Evolutionary conservation across 306 rosid species (phyloP), one percentile per base, ranked within the genome.

Genomic region (Vicia faba): DNA sequence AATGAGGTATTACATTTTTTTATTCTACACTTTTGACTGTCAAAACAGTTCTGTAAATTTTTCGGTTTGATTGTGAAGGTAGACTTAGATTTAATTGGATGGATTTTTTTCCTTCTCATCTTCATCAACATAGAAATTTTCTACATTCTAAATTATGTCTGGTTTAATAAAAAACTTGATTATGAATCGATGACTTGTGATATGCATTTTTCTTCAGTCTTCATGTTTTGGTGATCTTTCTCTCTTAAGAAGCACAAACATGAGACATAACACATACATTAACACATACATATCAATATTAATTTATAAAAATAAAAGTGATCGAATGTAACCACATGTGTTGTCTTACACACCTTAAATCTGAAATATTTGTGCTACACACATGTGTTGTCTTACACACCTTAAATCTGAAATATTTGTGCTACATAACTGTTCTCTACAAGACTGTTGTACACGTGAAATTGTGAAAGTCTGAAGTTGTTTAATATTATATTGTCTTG

Each of bases 1-100:
- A 85, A 87, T 23, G 82, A 80, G 96, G 96, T 92, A 68, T 71
- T 61, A 19, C 33, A 36, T 50, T 43, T 56, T 2, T 71, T 51
- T 39, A 6, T 70, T 39, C 33, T 46, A 16, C 50, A 4, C 7
- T 62, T 62, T 65, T 40, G 55, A 65, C 58, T 15, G 58, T 13
- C 12, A 38, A 68, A 71, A 60, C 49, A 2, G 11, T 77, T 29
- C 51, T 45, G 3, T 44, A 4, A 5, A 49, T 35, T 64, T 55
- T 33, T 8, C 3, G 65, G 45, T 60, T 31, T 31, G 36, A 5
- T 6, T 5, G 36, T 31, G 26, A 35, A 59, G 35, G 8, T 33
- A 46, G 39, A 39, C 49, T 64, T 44, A 36, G 46, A 5, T 25
- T 36, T 61, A 39, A 68, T 33, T 48, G 44, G 54, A 35, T 40